Evolutionary conservation across 2,329 filamentous ascomycete species (phyloP), one percentile per base, ranked within the genome.

Genomic region (Beauveria bassiana): DNA sequence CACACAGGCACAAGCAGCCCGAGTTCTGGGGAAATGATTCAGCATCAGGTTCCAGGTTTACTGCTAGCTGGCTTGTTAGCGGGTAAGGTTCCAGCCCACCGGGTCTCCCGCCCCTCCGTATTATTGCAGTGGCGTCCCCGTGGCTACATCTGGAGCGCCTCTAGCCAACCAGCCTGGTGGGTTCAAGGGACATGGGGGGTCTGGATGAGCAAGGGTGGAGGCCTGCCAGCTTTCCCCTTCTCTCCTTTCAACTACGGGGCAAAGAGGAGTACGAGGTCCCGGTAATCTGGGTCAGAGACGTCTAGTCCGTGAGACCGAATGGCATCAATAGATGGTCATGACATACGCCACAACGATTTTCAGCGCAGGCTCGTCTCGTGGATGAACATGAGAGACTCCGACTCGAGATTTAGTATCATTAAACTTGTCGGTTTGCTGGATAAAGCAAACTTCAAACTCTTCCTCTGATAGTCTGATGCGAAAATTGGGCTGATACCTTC

Each of bases 11-110:
- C n/a, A 40, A 2, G 9, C 56, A 18, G 24, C 38, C 57, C 42
- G 49, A 54, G 58, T 61, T 42, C 58, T 43, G 58, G 58, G 58
- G 50, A 54, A 61, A 54, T 54, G 58, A 50, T 53, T 53, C 58
- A 61, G 58, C 49, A 54, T 53, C 58, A 53, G 18, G 50, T 53
- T 34, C 49, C 47, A 61, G 42, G 42, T 22, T 40, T 26, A 14
- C 31, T 14, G 31, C 31, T 34, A 34, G 31, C 31, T 34, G 14
- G 31, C 31, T 34, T 34, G 14, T 24, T 24, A 46, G 50, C 49
- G 58, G 58, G 16, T 40, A 61, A 61, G 58, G 49, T 61, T 54
- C 58, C 58, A 61, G 50, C 8, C 50, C 50, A 31, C 42, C 50
- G 58, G 58, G 58, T 54, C 58, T 54, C 28, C 58, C 58, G 58